Conservation (phyloP, 129 eudicot species). For the Saussurea involucrata region DNA sequence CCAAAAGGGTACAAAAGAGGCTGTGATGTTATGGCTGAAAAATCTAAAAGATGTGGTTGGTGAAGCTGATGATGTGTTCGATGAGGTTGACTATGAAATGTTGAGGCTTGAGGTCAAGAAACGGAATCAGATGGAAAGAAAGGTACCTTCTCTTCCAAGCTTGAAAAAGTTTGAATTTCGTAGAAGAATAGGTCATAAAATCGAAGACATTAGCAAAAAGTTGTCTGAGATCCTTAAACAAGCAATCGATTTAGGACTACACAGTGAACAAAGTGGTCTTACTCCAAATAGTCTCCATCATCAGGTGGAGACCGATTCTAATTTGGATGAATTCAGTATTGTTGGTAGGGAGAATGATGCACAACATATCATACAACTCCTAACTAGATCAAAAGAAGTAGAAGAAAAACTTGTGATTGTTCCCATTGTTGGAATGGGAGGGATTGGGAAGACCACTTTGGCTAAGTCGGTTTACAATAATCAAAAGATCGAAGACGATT, state of each 20-base stretch:
- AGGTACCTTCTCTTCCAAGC: slow-evolving; percentile 13
- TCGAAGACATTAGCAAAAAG: background rate
- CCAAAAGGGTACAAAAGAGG: background rate
- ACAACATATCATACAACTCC: background rate
- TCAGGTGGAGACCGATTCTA: background rate
- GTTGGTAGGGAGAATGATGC: slow-evolving; percentile 25
- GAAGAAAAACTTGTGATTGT: background rate
- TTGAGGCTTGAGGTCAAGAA: background rate
- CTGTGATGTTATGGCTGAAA: background rate
- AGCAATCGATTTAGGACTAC: background rate
- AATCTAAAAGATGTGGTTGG: slow-evolving; percentile 13
- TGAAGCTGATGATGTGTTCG: background rate
- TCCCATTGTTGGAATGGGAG: background rate
- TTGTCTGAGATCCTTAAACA: background rate
- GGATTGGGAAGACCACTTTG: background rate
- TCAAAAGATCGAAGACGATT: background rate
- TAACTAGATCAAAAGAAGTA: background rate
- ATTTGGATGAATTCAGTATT: background rate
- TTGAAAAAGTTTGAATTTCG: background rate
- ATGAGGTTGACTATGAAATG: background rate
- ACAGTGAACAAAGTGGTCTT: background rate
- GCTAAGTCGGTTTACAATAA: background rate
- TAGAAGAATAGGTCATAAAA: background rate
- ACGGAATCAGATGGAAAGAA: background rate
- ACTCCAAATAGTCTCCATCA: background rate